These are phyloP conservation scores for Candida frijolesensis DNA, from an alignment of 1,139 yeast species.

Conservation along the genomic window DNA sequence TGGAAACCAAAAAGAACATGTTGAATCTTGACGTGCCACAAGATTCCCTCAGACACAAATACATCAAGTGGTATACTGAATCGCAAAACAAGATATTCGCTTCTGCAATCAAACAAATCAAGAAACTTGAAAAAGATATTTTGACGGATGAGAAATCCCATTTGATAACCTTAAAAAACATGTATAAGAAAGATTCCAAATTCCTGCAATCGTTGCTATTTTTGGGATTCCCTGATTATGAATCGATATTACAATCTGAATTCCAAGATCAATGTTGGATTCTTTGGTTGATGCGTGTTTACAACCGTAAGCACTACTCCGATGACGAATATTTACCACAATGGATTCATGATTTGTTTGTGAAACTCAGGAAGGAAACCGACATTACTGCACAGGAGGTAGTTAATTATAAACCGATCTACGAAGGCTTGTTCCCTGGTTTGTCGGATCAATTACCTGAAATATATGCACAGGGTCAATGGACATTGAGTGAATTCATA, in stretches of 20 bases:
- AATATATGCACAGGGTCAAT: conserved; percentile 58
- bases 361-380: conserved; percentile 34
- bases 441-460: conserved; percentile 60
- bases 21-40: conserved; percentile 13
- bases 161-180: conserved; percentile 54
- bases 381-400: conserved; percentile 53
- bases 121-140: conserved; percentile 51
- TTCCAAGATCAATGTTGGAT: conserved; percentile 63
- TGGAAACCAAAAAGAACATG: conserved; percentile 46
- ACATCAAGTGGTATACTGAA: conserved; percentile 37
- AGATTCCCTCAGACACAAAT: conserved; percentile 16
- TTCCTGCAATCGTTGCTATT: conserved; percentile 59
- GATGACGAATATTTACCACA: conserved; percentile 46
- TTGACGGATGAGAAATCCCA: conserved; percentile 41
- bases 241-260: conserved; percentile 47
- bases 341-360: conserved; percentile 52
- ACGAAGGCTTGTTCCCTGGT: conserved; percentile 57
- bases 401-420: conserved; percentile 54
- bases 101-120: conserved; percentile 47
- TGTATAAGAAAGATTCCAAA: conserved; percentile 54
- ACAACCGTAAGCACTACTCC: conserved; percentile 45
- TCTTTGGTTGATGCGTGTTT: conserved; percentile 63
- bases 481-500: conserved; percentile 64
- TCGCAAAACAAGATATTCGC: conserved; percentile 54
- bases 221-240: conserved; percentile 59